Evolutionary conservation across 306 rosid genomes (phyloP).

Genomic region (Trifolium subterraneum): DNA sequence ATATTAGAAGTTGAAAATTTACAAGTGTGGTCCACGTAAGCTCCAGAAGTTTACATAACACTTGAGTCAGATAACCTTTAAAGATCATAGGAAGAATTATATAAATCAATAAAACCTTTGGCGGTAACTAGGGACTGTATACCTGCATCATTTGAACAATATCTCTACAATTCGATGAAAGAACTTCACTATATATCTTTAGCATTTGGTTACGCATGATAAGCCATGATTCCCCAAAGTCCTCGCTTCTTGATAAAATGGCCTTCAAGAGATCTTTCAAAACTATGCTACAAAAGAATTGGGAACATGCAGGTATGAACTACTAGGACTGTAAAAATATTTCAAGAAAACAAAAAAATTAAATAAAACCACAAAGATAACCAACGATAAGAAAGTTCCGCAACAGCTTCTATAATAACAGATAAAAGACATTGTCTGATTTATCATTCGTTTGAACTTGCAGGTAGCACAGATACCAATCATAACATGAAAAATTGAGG

Average conservation of each 20-base stretch:
- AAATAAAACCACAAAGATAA: neutral
- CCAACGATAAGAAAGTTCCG: conserved; percentile 24
- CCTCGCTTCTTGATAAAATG: conserved; percentile 59
- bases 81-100: conserved; percentile 31
- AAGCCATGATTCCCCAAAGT: conserved; percentile 70
- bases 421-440: conserved; percentile 25
- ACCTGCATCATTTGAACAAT: conserved; percentile 83
- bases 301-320: conserved; percentile 44
- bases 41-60: neutral
- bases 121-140: conserved; percentile 35
- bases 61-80: neutral
- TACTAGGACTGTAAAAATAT: conserved; percentile 38
- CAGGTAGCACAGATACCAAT: conserved; percentile 22
- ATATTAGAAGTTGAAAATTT: neutral
- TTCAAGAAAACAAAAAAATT: conserved; percentile 10
- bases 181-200: conserved; percentile 69
- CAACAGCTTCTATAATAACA: conserved; percentile 4
- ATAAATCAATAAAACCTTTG: conserved; percentile 25
- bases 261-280: conserved; percentile 83
- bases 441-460: conserved; percentile 31
- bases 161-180: conserved; percentile 75
- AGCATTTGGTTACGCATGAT: conserved; percentile 67
- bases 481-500: conserved; percentile 34
- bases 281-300: conserved; percentile 69
- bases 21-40: neutral